phyloP scores from a whole-genome alignment of 192 early-diverging fungal species.

The Pilaira anomala region DNA sequence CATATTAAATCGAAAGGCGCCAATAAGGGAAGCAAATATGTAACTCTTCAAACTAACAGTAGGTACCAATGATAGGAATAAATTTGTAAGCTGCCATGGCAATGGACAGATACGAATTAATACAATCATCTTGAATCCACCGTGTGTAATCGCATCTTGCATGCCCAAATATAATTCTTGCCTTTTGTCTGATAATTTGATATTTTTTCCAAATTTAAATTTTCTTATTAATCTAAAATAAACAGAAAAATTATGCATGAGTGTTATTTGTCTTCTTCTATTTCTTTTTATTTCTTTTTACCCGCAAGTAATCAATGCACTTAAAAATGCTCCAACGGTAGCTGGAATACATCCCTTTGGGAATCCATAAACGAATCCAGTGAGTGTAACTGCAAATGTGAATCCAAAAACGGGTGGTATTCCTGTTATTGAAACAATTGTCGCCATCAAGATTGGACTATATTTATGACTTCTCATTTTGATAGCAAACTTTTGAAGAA shows the following conservation, averaged over 20 bases:
- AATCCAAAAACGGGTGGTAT: constrained; percentile 53
- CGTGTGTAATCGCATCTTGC: constrained; percentile 29
- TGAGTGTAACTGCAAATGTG: constrained; percentile 33
- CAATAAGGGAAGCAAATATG: constrained; percentile 15
- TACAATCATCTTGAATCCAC: constrained; percentile 28
- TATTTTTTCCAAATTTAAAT: constrained; percentile 15
- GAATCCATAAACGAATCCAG: constrained; percentile 52
- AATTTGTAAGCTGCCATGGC: constrained; percentile 24
- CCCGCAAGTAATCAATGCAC: constrained; percentile 6
- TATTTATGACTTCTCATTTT: not conserved
- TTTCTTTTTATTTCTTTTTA: not conserved
- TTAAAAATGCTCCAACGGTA: constrained; percentile 20
- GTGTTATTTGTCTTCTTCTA: too few relatives aligned
- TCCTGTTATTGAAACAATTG: constrained; percentile 1
- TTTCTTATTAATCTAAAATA: constrained; percentile 16
- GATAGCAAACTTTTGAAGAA: too few relatives aligned
- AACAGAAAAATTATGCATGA: not conserved
- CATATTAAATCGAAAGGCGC: constrained; percentile 16
- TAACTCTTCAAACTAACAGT: constrained; percentile 10
- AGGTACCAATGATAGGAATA: constrained; percentile 22
- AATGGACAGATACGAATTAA: constrained; percentile 31
- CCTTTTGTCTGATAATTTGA: constrained; percentile 3
- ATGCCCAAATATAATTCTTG: constrained; percentile 22
- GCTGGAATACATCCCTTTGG: constrained; percentile 5
- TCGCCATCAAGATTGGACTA: not conserved